Conservation (phyloP, 768 basidiomycete species). For the Lentinula aciculospora region DNA sequence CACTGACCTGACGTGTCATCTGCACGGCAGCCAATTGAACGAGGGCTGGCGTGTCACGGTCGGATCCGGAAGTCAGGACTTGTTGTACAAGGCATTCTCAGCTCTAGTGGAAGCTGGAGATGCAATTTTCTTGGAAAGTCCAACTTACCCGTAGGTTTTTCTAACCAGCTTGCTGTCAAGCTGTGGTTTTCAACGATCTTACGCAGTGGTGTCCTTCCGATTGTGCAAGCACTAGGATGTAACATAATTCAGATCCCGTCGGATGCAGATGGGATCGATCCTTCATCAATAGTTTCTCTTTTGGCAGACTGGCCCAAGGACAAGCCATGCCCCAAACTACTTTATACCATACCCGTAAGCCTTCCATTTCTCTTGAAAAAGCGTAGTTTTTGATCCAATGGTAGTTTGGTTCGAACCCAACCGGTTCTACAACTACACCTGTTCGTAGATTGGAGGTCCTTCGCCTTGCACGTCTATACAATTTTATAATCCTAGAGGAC, state of each 20-base stretch:
- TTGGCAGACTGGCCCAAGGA: constrained; percentile 69
- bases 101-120: constrained; percentile 77
- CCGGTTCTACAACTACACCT: constrained; percentile 68
- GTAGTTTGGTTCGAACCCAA: constrained; percentile 83
- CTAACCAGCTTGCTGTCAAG: neutral
- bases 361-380: neutral
- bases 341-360: constrained; percentile 77
- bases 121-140: constrained; percentile 73
- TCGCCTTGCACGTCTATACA: constrained; percentile 60
- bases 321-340: constrained; percentile 66
- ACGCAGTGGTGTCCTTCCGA: constrained; percentile 58
- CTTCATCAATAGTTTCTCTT: constrained; percentile 52
- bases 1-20: constrained; percentile 57
- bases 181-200: constrained; percentile 7
- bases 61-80: constrained; percentile 83
- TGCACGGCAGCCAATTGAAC: constrained; percentile 55
- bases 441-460: constrained; percentile 70
- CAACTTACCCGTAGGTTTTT: constrained; percentile 63
- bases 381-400: neutral
- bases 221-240: constrained; percentile 47
- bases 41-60: constrained; percentile 74
- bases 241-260: constrained; percentile 69
- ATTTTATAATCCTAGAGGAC: constrained; percentile 84
- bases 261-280: constrained; percentile 65
- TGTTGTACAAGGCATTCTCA: constrained; percentile 77